These are phyloP conservation scores for Bodo saltans DNA, from an alignment of 78 protist species.

Conservation along the genomic window DNA sequence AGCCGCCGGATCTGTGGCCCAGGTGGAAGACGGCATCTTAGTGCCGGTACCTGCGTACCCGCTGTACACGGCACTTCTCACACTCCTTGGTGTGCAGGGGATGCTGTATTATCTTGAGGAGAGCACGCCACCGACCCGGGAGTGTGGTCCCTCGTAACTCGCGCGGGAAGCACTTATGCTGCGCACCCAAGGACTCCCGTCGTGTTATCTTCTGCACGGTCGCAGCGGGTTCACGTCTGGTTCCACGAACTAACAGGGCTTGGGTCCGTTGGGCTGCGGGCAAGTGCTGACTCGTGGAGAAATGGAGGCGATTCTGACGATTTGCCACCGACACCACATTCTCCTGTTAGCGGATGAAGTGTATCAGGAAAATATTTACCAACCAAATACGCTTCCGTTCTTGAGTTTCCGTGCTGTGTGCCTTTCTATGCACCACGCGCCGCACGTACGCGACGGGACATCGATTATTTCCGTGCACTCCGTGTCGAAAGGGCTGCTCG, in stretches of 20 bases:
- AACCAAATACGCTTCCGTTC: constrained; percentile 84
- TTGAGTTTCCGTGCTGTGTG: constrained; percentile 52
- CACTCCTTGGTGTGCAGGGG: constrained; percentile 62
- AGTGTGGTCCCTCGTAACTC: too few species aligned
- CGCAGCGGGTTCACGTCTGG: too few species aligned
- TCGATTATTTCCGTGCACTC: constrained; percentile 91
- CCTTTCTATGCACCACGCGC: background rate
- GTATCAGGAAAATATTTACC: constrained; percentile 94
- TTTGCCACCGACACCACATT: constrained; percentile 58
- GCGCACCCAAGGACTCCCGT: too few species aligned
- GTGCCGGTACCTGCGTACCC: constrained; percentile 99
- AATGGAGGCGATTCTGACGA: constrained; percentile 50
- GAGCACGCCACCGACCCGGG: too few species aligned
- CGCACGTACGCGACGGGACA: too few species aligned
- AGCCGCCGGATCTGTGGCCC: too few species aligned
- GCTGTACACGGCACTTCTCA: constrained; percentile 93
- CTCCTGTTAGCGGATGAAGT: constrained; percentile 97
- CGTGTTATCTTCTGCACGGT: too few species aligned
- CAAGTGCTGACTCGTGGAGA: constrained; percentile 41
- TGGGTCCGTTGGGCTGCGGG: too few species aligned
- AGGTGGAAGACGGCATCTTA: constrained; percentile 52
- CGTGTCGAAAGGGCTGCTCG: constrained; percentile 96
- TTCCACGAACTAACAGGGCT: background rate
- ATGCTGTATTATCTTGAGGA: constrained; percentile 87
- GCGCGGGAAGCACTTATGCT: too few species aligned